phyloP scores from a whole-genome alignment of 805 yeast genomes.

The Priceomyces medius region DNA sequence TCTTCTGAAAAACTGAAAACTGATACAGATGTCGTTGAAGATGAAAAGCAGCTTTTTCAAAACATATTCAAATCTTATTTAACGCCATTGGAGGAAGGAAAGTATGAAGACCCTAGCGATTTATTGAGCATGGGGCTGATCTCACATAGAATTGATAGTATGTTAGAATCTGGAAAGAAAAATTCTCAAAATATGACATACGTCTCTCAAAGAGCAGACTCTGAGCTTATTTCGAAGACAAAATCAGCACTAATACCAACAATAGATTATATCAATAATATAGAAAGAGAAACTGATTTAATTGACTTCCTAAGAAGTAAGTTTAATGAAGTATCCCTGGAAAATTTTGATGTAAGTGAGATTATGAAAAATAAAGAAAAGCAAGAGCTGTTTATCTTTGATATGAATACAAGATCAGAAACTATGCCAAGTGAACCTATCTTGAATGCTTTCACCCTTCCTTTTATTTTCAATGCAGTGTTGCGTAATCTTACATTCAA shows the following conservation, averaged over 20 bases:
- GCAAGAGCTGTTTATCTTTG: constrained; percentile 20
- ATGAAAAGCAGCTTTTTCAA: constrained; percentile 23
- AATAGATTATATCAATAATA: constrained; percentile 16
- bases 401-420: constrained; percentile 13
- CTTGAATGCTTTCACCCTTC: constrained; percentile 34
- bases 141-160: constrained; percentile 7
- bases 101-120: constrained; percentile 6
- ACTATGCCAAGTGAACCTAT: constrained; percentile 22
- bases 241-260: constrained; percentile 22
- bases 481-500: constrained; percentile 23
- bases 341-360: not conserved
- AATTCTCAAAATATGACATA: constrained; percentile 2
- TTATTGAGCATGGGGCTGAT: not conserved
- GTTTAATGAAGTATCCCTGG: constrained; percentile 13
- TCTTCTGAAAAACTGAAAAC: not conserved
- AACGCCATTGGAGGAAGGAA: constrained; percentile 11
- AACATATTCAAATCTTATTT: constrained; percentile 26
- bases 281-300: constrained; percentile 13
- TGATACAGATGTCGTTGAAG: constrained; percentile 11
- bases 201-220: constrained; percentile 10
- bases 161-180: constrained; percentile 7
- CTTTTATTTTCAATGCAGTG: constrained; percentile 34
- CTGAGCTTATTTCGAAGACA: constrained; percentile 15
- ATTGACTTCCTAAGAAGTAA: constrained; percentile 17
- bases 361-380: constrained; percentile 2